phyloP scores from a whole-genome alignment of 116 monocot genomes.

The Cymodocea nodosa region DNA sequence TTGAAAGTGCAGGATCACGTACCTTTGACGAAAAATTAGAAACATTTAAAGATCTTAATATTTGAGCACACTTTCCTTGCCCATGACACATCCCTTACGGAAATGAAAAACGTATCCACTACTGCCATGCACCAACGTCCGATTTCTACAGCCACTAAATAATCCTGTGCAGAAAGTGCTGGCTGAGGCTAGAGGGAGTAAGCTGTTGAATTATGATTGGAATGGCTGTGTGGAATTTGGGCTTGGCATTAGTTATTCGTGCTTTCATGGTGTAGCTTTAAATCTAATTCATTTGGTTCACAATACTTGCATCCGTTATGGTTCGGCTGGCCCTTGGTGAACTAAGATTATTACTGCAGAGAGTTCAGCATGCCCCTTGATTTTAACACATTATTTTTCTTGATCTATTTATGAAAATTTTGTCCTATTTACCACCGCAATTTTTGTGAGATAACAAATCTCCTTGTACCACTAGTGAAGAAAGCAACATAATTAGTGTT shows the following conservation, averaged over 20 bases:
- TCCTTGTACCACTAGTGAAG: no score
- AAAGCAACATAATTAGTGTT: no score
- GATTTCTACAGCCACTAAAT: neutral
- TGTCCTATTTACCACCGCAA: no score
- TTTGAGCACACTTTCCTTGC: neutral
- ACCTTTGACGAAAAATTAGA: slow-evolving; percentile 38
- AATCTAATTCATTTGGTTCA: neutral
- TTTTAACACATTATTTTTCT: no score
- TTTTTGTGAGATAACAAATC: no score
- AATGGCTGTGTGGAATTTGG: neutral
- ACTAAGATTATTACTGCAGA: neutral
- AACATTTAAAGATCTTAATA: slow-evolving; percentile 25
- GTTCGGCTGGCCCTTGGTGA: neutral
- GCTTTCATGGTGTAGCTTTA: no score
- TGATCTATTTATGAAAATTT: no score
- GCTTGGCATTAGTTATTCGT: neutral
- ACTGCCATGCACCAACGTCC: neutral
- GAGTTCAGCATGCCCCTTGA: neutral
- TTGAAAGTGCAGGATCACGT: slow-evolving; percentile 6
- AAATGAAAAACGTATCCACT: neutral
- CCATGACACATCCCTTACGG: neutral
- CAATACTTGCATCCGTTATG: neutral
- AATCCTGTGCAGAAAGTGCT: neutral
- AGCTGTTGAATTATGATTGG: no score
- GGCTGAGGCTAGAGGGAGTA: neutral